Base-by-base conservation (phyloP, 257 asterid genomes). In the Thymus mandschuricus region DNA sequence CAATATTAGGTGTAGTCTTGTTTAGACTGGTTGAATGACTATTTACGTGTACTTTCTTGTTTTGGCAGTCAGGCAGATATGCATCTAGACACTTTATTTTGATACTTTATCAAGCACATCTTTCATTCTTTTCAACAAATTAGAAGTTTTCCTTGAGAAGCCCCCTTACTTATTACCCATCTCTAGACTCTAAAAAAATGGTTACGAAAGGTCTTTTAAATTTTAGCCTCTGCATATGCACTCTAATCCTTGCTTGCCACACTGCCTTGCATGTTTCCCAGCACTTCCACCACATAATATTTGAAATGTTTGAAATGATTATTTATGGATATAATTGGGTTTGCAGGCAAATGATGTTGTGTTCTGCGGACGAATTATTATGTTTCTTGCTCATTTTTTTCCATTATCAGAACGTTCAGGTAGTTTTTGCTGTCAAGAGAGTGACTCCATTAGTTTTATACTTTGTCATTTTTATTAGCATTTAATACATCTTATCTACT, bases 321-420 rank as follows among this genome's bases (percentile, higher is more conserved):
- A 56, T 70, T 13, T n/a, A 44, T 72, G 64, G 33, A 31, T 50
- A 28, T 72, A 6, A 66, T 60, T 81, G 60, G 57, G 66, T 13
- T 80, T 88, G 77, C 88, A 89, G 98, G 99, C 98, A 66, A 94
- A 94, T 86, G 98, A 94, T 82, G 99, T 94, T 10, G 99, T 94
- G 73, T 94, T 94, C 78, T 91, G 98, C 58, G 98, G 99, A 70
- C 92, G 99, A 75, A 91, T 94, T 74, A 94, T 94, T 70, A 94
- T 94, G 99, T 94, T 94, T 84, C 99, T 94, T 64, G 97, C 99
- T 59, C 99, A 94, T 73, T 91, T 94, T 81, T 94, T 94, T 28
- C 99, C 99, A 46, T 78, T 94, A 74, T 94, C 99, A 41, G 99
- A 94, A 81, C 99, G 99, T 73, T 94, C 99, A 40, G 99, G 99